Evolutionary conservation across 495 filamentous ascomycete species (phyloP).

Genomic region (Chaetomium cochliodes): DNA sequence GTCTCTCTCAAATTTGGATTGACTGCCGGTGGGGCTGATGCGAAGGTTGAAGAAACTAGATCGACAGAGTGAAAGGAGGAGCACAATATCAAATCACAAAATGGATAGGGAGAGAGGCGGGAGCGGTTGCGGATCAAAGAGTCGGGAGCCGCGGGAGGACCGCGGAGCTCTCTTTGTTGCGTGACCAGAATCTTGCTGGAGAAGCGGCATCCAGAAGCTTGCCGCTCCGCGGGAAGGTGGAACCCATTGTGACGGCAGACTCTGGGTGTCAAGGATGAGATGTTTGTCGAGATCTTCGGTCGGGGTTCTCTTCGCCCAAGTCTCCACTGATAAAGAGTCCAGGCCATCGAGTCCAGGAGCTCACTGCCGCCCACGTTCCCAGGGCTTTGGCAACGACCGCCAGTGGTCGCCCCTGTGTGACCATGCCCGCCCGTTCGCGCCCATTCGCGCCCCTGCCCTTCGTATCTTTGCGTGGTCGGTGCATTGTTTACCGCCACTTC

Average conservation of each 20-base stretch:
- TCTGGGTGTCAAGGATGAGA: slow-evolving; percentile 5
- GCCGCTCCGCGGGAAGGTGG: slow-evolving; percentile 2
- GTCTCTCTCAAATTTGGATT: slow-evolving; percentile 1
- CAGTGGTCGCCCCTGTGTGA: too few relatives aligned
- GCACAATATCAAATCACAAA: not conserved
- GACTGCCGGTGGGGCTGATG: not conserved
- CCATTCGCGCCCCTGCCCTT: not conserved
- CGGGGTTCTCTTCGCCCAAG: not conserved
- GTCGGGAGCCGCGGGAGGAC: not conserved
- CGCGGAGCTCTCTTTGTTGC: slow-evolving; percentile 1
- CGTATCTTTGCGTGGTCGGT: not conserved
- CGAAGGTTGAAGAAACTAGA: not conserved
- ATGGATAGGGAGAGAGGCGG: not conserved
- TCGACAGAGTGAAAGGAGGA: not conserved
- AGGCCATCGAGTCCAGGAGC: not conserved
- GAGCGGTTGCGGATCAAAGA: not conserved
- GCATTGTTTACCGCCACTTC: slow-evolving; percentile 16
- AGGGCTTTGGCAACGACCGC: not conserved
- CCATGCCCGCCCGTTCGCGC: too few relatives aligned
- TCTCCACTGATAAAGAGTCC: not conserved
- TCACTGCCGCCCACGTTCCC: not conserved
- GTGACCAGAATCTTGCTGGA: slow-evolving; percentile 11
- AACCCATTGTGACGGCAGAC: not conserved
- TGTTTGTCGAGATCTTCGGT: slow-evolving; percentile 11
- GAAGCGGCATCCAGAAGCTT: slow-evolving; percentile 11